Conservation (phyloP, 179 eudicot genomes). For the Vitellaria paradoxa region DNA sequence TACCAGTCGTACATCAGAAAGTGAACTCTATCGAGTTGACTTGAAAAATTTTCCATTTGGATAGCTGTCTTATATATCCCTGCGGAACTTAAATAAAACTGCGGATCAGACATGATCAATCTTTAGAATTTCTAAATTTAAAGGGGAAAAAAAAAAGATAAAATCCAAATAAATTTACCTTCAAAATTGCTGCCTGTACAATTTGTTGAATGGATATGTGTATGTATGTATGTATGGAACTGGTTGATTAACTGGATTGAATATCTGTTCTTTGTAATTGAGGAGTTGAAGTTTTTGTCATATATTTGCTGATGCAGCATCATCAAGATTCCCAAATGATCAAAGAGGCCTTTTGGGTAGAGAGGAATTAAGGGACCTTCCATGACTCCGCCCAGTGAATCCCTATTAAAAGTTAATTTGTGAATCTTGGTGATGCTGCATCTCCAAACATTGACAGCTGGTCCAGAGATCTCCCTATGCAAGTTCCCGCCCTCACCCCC, state of each 20-base stretch:
- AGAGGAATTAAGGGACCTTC: too few relatives aligned
- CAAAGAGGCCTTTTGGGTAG: neutral
- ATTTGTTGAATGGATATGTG: neutral
- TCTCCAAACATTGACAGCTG: conserved; percentile 17
- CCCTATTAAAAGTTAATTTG: conserved; percentile 3
- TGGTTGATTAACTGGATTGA: neutral
- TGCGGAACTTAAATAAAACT: too few relatives aligned
- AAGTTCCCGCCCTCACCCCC: too few relatives aligned
- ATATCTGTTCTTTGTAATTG: neutral
- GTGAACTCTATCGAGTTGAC: too few relatives aligned
- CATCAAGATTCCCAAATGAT: conserved; percentile 18
- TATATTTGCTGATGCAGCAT: conserved; percentile 19
- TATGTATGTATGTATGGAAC: neutral
- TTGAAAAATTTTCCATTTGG: too few relatives aligned
- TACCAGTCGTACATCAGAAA: too few relatives aligned
- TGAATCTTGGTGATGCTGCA: conserved; percentile 21
- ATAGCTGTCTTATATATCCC: too few relatives aligned
- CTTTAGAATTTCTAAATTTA: too few relatives aligned
- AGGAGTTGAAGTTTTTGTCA: conserved; percentile 2
- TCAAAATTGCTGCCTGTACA: neutral
- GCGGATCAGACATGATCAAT: too few relatives aligned
- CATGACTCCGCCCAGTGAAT: neutral
- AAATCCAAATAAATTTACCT: too few relatives aligned
- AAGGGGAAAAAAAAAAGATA: too few relatives aligned
- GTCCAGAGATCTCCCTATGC: neutral